Percentiles rank a stretch among this genome's conserved stretches.
phyloP scores from a whole-genome alignment of 2,329 filamentous ascomycete genomes.

The Cladosporium sphaerospermum region DNA sequence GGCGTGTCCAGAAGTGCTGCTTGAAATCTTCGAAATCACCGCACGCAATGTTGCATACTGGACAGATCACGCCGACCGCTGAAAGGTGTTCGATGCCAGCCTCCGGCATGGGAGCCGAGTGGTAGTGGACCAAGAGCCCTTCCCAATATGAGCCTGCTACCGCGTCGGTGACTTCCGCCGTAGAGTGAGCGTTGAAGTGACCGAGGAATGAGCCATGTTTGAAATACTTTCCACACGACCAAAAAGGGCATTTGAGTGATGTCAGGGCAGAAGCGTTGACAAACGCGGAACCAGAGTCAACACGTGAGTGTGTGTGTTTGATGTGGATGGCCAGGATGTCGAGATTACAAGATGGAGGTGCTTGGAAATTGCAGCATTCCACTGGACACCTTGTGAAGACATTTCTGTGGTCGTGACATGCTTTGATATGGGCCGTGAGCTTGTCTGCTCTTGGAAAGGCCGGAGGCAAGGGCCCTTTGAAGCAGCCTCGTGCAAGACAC shows the following conservation, averaged over 20 bases:
- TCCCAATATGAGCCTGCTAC: no score
- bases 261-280: neutral
- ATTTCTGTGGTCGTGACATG: neutral
- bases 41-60: neutral
- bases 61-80: neutral
- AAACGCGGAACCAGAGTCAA: neutral
- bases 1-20: neutral
- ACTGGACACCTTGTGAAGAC: neutral
- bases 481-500: neutral
- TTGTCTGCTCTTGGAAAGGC: neutral
- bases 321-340: neutral
- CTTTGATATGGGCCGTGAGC: neutral
- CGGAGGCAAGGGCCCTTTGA: no score
- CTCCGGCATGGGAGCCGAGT: no score
- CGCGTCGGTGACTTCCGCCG: neutral
- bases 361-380: neutral
- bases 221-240: neutral
- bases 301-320: neutral
- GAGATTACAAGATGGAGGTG: neutral
- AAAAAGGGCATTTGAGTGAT: neutral
- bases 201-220: neutral
- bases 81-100: no score
- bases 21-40: neutral
- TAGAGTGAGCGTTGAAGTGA: neutral
- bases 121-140: no score